phyloP scores from a whole-genome alignment of 1,139 yeast genomes.

The Pichia inconspicua region DNA sequence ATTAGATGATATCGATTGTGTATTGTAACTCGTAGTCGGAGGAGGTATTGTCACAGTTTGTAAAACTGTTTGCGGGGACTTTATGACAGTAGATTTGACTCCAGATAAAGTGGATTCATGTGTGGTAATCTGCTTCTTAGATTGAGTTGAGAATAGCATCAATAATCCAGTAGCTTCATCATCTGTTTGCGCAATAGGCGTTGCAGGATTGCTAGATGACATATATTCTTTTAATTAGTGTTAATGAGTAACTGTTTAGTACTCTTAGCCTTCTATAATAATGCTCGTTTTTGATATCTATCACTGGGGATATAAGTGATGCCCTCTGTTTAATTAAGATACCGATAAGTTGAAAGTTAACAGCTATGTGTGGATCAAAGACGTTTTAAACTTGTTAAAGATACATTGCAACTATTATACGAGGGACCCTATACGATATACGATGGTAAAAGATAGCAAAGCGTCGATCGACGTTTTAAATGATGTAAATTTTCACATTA shows the following conservation, averaged over 20 bases:
- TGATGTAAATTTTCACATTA: too few relatives aligned
- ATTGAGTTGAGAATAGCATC: conserved; percentile 29
- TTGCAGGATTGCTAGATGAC: background rate
- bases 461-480: background rate
- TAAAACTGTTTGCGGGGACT: background rate
- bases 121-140: conserved; percentile 11
- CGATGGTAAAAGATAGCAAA: background rate
- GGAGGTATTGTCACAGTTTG: background rate
- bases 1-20: background rate
- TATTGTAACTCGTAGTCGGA: background rate
- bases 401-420: too few relatives aligned
- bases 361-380: too few relatives aligned
- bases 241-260: too few relatives aligned
- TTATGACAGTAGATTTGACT: background rate
- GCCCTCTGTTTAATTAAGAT: too few relatives aligned
- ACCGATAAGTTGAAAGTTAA: too few relatives aligned
- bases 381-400: too few relatives aligned
- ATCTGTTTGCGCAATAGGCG: conserved; percentile 17
- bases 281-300: too few relatives aligned
- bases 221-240: background rate
- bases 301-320: too few relatives aligned
- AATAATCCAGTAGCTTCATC: conserved; percentile 31
- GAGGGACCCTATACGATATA: background rate
- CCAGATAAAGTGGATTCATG: background rate
- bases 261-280: background rate